A percentile compares a stretch with the other conserved stretches of the same genome.
Evolutionary conservation across 176 grass and related monocot species (phyloP).

Genomic region (Phragmites australis): DNA sequence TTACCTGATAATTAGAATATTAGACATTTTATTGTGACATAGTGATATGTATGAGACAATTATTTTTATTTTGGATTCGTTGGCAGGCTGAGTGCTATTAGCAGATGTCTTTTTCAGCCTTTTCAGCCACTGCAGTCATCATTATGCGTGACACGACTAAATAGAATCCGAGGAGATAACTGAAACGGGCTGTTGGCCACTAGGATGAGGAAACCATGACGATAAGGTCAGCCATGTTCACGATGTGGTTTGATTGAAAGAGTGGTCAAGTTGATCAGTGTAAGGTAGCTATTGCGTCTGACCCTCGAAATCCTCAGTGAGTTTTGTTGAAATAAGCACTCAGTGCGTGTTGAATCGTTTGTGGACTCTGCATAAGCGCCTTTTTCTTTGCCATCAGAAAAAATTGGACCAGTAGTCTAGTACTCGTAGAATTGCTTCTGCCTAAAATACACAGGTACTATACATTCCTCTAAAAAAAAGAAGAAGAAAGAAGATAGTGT

Average conservation of each 20-base stretch:
- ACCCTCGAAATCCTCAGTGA: neutral
- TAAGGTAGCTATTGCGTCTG: slow-evolving; percentile 6
- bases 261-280: neutral
- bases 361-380: neutral
- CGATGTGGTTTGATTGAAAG: neutral
- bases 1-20: too few species aligned
- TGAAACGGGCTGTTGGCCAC: slow-evolving; percentile 19
- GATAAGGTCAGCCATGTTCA: slow-evolving; percentile 33
- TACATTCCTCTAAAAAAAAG: neutral
- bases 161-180: neutral
- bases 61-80: too few species aligned
- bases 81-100: neutral
- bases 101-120: neutral
- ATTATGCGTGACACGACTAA: neutral
- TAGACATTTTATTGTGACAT: too few species aligned
- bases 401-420: too few species aligned
- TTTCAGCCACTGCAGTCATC: neutral
- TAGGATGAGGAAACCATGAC: slow-evolving; percentile 13
- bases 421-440: neutral
- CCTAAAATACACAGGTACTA: neutral
- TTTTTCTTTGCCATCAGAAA: too few species aligned
- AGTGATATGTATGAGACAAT: too few species aligned
- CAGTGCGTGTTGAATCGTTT: neutral
- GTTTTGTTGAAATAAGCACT: neutral
- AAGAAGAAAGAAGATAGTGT: neutral